Conservation (phyloP, 768 basidiomycete genomes). For the Boletus bicolor region DNA sequence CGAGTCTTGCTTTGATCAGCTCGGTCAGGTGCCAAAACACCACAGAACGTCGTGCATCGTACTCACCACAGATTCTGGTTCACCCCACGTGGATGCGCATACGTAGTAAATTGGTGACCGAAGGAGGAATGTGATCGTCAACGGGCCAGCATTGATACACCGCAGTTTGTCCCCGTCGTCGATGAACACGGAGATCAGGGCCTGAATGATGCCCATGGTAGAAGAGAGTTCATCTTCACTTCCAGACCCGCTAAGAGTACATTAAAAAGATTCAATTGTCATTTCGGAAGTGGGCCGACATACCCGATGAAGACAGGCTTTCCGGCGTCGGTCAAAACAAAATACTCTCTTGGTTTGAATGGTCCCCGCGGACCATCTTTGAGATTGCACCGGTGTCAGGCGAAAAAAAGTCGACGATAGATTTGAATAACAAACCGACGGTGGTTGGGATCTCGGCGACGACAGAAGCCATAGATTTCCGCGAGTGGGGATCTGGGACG, state of each 20-base stretch:
- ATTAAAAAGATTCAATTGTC: background rate
- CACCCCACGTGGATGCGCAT: conserved; percentile 88
- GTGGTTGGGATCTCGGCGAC: conserved; percentile 35
- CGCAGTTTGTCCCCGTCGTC: conserved; percentile 87
- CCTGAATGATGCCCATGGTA: conserved; percentile 90
- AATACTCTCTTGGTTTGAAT: conserved; percentile 72
- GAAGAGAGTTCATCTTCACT: conserved; percentile 65
- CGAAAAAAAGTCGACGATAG: background rate
- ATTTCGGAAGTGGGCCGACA: conserved; percentile 10
- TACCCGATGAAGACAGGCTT: conserved; percentile 96
- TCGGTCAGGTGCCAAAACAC: conserved; percentile 24
- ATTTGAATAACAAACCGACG: conserved; percentile 17
- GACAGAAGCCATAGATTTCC: conserved; percentile 18
- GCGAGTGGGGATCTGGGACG: conserved; percentile 11
- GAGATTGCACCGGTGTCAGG: background rate
- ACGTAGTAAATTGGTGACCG: conserved; percentile 90
- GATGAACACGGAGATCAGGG: conserved; percentile 91
- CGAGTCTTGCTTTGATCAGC: conserved; percentile 76
- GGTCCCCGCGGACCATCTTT: conserved; percentile 17
- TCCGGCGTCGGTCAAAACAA: conserved; percentile 90
- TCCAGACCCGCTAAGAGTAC: conserved; percentile 43
- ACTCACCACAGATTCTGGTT: conserved; percentile 93
- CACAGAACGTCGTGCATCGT: background rate
- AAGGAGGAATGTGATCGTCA: conserved; percentile 82
- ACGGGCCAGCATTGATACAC: conserved; percentile 79